phyloP scores from a whole-genome alignment of 441 rosid genomes.

The Capsella rubella region DNA sequence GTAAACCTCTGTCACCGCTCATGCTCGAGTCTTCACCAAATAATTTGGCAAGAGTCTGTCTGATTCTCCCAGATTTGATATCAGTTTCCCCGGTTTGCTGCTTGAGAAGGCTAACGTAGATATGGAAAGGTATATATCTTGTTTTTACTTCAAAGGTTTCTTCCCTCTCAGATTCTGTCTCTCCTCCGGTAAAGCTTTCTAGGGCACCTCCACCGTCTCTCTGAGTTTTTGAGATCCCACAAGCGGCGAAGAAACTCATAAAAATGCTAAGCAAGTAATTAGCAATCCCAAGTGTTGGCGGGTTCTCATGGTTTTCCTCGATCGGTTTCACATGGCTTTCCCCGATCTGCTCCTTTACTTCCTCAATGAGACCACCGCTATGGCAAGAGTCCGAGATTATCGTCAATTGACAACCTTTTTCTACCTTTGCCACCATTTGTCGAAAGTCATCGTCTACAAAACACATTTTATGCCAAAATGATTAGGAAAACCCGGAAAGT shows the following conservation, averaged over 20 bases:
- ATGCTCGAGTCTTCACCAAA: constrained; percentile 83
- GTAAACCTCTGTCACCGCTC: constrained; percentile 31
- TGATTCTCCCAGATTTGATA: constrained; percentile 66
- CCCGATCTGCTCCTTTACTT: constrained; percentile 88
- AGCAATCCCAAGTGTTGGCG: constrained; percentile 38
- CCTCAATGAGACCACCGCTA: constrained; percentile 89
- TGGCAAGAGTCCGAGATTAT: constrained; percentile 88
- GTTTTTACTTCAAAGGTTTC: constrained; percentile 47
- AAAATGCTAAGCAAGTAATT: constrained; percentile 46
- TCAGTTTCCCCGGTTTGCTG: constrained; percentile 82
- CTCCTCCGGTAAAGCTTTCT: constrained; percentile 5
- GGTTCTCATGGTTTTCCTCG: constrained; percentile 63
- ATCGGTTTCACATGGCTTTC: constrained; percentile 60
- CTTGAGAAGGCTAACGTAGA: constrained; percentile 70
- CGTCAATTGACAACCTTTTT: constrained; percentile 63
- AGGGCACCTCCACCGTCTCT: neutral
- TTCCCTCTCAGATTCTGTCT: constrained; percentile 34
- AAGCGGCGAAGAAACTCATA: constrained; percentile 24
- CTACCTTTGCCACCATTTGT: constrained; percentile 67
- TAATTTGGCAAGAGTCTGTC: constrained; percentile 69
- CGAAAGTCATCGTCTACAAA: constrained; percentile 76
- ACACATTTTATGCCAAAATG: constrained; percentile 5
- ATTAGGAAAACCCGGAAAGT: neutral
- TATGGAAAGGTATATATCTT: constrained; percentile 72
- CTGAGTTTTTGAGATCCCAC: constrained; percentile 23